phyloP scores from a whole-genome alignment of 2,329 filamentous ascomycete genomes.

The Biscogniauxia sp. region DNA sequence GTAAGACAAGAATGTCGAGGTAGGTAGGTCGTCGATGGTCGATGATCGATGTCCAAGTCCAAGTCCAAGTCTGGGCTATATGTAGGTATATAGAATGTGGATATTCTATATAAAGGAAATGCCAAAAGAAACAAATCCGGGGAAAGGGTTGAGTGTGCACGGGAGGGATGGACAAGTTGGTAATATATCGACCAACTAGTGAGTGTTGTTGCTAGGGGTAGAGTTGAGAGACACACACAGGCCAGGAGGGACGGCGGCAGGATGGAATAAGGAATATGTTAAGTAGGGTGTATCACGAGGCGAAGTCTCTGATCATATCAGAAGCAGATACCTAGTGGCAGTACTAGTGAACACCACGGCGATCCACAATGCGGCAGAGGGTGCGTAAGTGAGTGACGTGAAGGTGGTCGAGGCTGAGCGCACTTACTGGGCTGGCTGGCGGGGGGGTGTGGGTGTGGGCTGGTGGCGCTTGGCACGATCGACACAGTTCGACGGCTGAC shows the following conservation, averaged over 20 bases:
- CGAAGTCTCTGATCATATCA: slow-evolving; percentile 30
- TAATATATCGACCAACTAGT: slow-evolving; percentile 29
- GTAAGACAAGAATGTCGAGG: background rate
- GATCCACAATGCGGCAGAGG: slow-evolving; percentile 20
- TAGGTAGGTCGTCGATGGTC: too few relatives aligned
- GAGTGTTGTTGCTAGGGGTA: slow-evolving; percentile 5
- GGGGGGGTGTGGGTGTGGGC: slow-evolving; percentile 4
- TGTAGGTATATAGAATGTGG: too few relatives aligned
- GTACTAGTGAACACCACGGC: slow-evolving; percentile 24
- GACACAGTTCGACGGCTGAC: slow-evolving; percentile 28
- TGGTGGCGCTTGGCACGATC: slow-evolving; percentile 16
- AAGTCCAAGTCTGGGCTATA: too few relatives aligned
- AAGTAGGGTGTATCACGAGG: slow-evolving; percentile 32
- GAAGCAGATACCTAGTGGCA: slow-evolving; percentile 10
- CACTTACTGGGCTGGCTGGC: slow-evolving; percentile 17
- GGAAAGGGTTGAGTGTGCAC: slow-evolving; percentile 9
- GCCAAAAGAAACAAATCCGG: slow-evolving; percentile 23
- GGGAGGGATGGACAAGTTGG: slow-evolving; percentile 20
- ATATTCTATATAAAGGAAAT: slow-evolving; percentile 1
- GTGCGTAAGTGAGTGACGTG: slow-evolving; percentile 32
- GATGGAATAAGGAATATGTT: slow-evolving; percentile 9
- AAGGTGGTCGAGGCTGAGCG: slow-evolving; percentile 34
- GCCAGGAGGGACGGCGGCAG: slow-evolving; percentile 15
- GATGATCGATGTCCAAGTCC: too few relatives aligned
- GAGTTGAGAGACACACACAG: slow-evolving; percentile 7